Base-by-base conservation (phyloP, 2,329 filamentous ascomycete species). In the Rachicladosporium sp. region DNA sequence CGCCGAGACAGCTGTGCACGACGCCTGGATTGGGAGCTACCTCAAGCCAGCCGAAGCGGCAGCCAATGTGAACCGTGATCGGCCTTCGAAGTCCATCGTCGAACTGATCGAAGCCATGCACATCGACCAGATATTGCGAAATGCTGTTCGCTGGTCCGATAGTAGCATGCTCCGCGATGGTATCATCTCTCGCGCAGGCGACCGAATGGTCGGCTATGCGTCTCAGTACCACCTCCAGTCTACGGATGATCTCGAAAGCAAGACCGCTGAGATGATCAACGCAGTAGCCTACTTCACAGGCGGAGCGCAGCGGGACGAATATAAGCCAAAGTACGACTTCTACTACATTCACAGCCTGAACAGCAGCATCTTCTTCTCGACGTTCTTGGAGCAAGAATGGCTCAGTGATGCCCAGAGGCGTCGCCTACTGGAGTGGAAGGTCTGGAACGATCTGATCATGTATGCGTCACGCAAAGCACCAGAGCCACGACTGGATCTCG, bases 261-360 rank as follows among this genome's bases (percentile, higher is more conserved):
- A 72, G 50, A 66, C 71, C 1, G 73, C 70, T 0, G 76, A 81
- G 55, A 86, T 93, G 78, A 77, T 80, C 35, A 79, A 89, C 47
- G 67, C 74, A 0, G 60, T 68, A 61, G 71, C 67, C 0, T 76
- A 73, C 53, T 75, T 68, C 51, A 70, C 73, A n/a, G 64, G 60
- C 1, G 73, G 79, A 1, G 75, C 84, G 0, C 73, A 83, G 49
- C 66, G 73, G 23, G 74, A 74, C 0, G 67, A 68, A 1, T 82
- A 87, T 55, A 59, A 69, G 13, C 67, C 80, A 36, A 87, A 82
- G 56, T 77, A 85, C 56, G 88, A 94, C 57, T 95, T 95, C 58
- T 91, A 80, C 65, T 68, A 67, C 54, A 87, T 88, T 51, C 88
- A 95, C 60, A 75, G 78, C 51, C 64, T 89, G 48, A 95, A 82